phyloP scores from a whole-genome alignment of 768 basidiomycete species.

The Xerocomus brunneocitrinus region DNA sequence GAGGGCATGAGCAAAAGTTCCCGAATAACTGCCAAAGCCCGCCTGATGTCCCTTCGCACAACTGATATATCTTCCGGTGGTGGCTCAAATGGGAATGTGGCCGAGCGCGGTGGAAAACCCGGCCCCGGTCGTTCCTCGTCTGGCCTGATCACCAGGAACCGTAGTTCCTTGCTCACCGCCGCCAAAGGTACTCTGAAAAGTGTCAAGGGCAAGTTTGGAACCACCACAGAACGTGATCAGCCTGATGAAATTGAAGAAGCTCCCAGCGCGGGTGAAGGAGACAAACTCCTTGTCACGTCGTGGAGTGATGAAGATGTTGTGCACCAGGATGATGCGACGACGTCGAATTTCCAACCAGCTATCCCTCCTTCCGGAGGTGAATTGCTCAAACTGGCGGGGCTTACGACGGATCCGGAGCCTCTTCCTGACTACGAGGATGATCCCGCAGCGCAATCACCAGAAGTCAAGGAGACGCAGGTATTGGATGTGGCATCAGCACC shows the following conservation, averaged over 20 bases:
- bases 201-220: conserved; percentile 42
- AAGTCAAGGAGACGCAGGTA: conserved; percentile 4
- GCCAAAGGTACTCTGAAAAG: conserved; percentile 50
- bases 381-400: conserved; percentile 48
- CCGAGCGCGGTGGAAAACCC: conserved; percentile 31
- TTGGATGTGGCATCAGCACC: background rate
- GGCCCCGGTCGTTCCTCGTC: conserved; percentile 51
- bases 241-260: conserved; percentile 20
- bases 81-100: conserved; percentile 3
- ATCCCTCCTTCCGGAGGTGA: conserved; percentile 39
- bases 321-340: conserved; percentile 5
- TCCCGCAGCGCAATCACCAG: conserved; percentile 10
- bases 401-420: conserved; percentile 35
- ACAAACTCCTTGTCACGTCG: conserved; percentile 8
- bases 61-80: conserved; percentile 7
- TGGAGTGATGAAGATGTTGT: conserved; percentile 19
- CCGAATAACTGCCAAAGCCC: conserved; percentile 49
- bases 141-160: conserved; percentile 37
- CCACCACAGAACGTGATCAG: conserved; percentile 12
- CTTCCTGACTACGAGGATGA: conserved; percentile 62
- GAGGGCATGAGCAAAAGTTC: conserved; percentile 28
- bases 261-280: conserved; percentile 1
- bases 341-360: conserved; percentile 1
- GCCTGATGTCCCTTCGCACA: conserved; percentile 30
- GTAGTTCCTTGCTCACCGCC: conserved; percentile 51